phyloP scores from a whole-genome alignment of 139 green algal genomes.

The Chlorella ohadii region DNA sequence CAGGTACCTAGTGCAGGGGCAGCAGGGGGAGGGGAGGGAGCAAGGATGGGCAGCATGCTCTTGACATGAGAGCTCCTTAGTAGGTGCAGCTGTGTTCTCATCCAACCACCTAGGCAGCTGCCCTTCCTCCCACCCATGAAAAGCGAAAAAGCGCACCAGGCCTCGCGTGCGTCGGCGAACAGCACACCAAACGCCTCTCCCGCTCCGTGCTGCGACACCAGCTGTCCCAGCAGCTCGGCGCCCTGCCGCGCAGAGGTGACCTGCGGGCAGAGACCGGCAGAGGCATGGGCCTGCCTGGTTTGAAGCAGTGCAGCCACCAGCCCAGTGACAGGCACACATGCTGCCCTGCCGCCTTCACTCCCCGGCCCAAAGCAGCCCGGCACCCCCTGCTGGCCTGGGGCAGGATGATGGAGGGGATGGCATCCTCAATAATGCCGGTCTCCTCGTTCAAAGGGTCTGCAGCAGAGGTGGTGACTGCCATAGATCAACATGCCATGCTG shows the following conservation, averaged over 20 bases:
- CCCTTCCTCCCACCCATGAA: too few relatives aligned
- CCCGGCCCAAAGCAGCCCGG: too few relatives aligned
- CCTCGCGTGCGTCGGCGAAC: constrained; percentile 5
- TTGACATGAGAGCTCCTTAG: too few relatives aligned
- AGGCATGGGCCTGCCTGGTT: background rate
- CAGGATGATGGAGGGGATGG: constrained; percentile 35
- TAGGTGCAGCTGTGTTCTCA: too few relatives aligned
- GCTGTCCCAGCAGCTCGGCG: constrained; percentile 8
- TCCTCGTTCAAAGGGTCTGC: constrained; percentile 11
- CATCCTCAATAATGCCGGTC: constrained; percentile 24
- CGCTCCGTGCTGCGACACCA: constrained; percentile 6
- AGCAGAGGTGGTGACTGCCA: too few relatives aligned
- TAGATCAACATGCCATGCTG: too few relatives aligned
- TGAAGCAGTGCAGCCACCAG: background rate
- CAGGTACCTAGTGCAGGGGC: constrained; percentile 2
- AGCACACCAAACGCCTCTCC: constrained; percentile 34
- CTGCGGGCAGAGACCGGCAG: background rate
- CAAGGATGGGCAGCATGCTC: too few relatives aligned
- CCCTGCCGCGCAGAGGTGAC: constrained; percentile 9
- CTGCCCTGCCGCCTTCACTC: too few relatives aligned
- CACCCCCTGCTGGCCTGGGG: constrained; percentile 11
- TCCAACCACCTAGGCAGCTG: too few relatives aligned
- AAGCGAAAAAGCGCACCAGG: constrained; percentile 20
- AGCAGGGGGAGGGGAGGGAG: too few relatives aligned
- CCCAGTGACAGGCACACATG: background rate